Conservation (phyloP, 495 filamentous ascomycete species). For the Thermothielavioides terrestris region DNA sequence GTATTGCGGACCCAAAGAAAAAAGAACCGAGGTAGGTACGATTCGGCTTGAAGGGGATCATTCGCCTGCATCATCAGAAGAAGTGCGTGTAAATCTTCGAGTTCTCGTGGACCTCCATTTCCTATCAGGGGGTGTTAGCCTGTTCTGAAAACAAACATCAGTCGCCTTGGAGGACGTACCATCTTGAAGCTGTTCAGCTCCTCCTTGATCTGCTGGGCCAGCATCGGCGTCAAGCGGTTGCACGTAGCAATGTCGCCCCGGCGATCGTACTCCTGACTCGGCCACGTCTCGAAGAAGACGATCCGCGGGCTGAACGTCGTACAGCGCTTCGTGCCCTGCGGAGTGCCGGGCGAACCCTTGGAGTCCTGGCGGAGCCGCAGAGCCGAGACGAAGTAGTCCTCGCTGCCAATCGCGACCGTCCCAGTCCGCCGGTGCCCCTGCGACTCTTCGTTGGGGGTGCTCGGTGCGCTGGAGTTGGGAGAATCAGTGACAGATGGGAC, state of each 20-base stretch:
- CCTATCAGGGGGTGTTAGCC: conserved; percentile 49
- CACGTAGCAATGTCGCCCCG: conserved; percentile 95
- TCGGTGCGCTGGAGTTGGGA: conserved; percentile 71
- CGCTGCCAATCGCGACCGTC: conserved; percentile 63
- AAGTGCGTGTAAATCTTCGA: conserved; percentile 99
- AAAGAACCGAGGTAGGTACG: conserved; percentile 27
- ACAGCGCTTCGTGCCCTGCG: conserved; percentile 59
- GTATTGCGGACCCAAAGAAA: conserved; percentile 21
- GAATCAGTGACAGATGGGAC: conserved; percentile 61
- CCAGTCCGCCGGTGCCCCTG: conserved; percentile 53
- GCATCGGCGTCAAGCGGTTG: conserved; percentile 92
- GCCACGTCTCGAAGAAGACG: conserved; percentile 94
- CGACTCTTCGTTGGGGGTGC: conserved; percentile 69
- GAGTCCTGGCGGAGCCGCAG: conserved; percentile 58
- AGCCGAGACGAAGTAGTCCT: conserved; percentile 78
- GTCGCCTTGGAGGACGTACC: conserved; percentile 66
- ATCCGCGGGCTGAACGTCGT: conserved; percentile 91
- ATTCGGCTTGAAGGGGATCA: conserved; percentile 12
- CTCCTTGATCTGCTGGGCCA: conserved; percentile 99
- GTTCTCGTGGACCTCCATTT: conserved; percentile 99
- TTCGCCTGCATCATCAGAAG: conserved; percentile 56
- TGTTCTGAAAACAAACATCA: no score
- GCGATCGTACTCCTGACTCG: conserved; percentile 88
- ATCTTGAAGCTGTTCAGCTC: conserved; percentile 99
- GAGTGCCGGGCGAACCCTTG: conserved; percentile 72